A percentile compares a stretch with the other conserved stretches of the same genome.
Conservation (phyloP, 345 rosid species). For the Excoecaria cochinchinensis region DNA sequence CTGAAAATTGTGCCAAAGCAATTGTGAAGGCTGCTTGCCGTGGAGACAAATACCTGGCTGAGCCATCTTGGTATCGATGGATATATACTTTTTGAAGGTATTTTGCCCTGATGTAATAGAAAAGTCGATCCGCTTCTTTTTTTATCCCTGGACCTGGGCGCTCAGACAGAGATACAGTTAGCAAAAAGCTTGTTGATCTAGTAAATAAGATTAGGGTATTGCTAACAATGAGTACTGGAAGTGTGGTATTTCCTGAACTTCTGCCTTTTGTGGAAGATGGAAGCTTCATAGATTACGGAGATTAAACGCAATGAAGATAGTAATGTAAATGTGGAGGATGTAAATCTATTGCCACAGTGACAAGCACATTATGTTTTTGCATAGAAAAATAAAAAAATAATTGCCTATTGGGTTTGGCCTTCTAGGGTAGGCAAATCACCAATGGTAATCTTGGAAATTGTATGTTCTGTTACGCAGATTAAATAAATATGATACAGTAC, state of each 20-base stretch:
- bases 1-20: neutral
- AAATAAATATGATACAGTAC: neutral
- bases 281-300: slow-evolving; percentile 7
- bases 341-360: neutral
- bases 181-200: slow-evolving; percentile 14
- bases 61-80: slow-evolving; percentile 31
- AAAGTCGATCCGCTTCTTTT: slow-evolving; percentile 13
- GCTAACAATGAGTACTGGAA: slow-evolving; percentile 1
- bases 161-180: neutral
- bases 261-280: neutral
- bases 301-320: neutral
- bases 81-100: slow-evolving; percentile 30
- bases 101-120: slow-evolving; percentile 45
- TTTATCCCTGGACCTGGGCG: neutral
- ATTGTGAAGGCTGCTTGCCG: slow-evolving; percentile 44
- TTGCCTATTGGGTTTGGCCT: neutral
- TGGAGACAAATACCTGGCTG: slow-evolving; percentile 42
- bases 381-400: neutral
- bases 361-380: neutral
- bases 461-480: neutral
- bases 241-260: neutral
- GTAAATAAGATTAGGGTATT: neutral
- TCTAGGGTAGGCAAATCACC: neutral
- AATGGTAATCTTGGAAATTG: neutral
- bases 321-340: neutral